Percentiles rank a stretch among this genome's conserved stretches.
Conservation (phyloP, 1,284 basidiomycete species). For the Malassezia obtusa region DNA sequence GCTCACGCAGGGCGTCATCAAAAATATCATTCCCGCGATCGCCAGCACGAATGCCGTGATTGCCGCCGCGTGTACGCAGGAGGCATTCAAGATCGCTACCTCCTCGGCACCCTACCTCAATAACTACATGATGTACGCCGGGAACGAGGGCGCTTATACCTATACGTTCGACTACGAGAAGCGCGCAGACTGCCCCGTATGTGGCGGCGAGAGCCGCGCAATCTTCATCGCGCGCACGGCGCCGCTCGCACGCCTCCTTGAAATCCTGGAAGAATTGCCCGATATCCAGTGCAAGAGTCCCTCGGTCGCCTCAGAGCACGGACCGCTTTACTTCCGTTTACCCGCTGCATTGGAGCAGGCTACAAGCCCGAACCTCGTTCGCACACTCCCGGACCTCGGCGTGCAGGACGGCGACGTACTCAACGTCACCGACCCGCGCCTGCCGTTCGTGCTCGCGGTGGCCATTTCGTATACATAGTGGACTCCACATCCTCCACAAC, state of each 20-base stretch:
- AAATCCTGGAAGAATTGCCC: constrained; percentile 24
- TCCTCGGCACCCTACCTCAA: constrained; percentile 84
- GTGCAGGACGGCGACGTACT: constrained; percentile 62
- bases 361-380: constrained; percentile 78
- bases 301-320: constrained; percentile 20
- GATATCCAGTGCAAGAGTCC: constrained; percentile 38
- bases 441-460: constrained; percentile 60
- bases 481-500: constrained; percentile 1
- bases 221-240: constrained; percentile 15
- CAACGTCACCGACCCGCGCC: constrained; percentile 70
- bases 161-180: constrained; percentile 94
- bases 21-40: constrained; percentile 91
- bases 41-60: constrained; percentile 46
- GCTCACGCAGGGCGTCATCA: constrained; percentile 94
- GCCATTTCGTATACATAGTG: not conserved
- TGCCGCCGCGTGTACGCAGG: constrained; percentile 85
- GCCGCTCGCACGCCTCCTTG: constrained; percentile 28
- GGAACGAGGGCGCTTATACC: constrained; percentile 91
- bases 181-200: constrained; percentile 88
- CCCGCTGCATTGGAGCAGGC: constrained; percentile 77
- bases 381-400: constrained; percentile 71
- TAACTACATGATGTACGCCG: constrained; percentile 86
- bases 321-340: constrained; percentile 76
- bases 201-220: constrained; percentile 64
- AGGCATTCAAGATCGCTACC: constrained; percentile 97